Evolutionary conservation across 495 filamentous ascomycete genomes (phyloP), one percentile per base, ranked within the genome.

Genomic region (Podospora conica): DNA sequence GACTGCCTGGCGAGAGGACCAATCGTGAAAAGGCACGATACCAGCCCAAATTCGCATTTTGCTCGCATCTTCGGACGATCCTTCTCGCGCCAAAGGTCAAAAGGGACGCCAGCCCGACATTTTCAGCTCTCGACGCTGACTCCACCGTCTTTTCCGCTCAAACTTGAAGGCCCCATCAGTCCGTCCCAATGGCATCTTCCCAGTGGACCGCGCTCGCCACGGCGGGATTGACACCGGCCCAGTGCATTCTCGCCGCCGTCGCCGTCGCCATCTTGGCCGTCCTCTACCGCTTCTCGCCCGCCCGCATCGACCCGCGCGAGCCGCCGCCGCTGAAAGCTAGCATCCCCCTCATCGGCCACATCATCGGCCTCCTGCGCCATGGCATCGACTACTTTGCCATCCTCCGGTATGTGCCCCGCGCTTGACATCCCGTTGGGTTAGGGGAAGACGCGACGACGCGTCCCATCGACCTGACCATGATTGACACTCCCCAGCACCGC

Each of bases 281-380:
- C 7, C 58, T 59, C 25, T 59, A 59, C 58, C 27, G 29, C 27
- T 59, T 59, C 23, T 61, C 40, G 0, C 24, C 20, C 31, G 10
- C 15, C 11, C 11, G 29, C 23, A 15, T 61, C 21, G 60, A 61
- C 40, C 40, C 40, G 23, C 40, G 60, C 21, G 60, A 61, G 21
- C 60, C 29, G 3, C 60, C 60, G 12, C 20, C 40, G 0, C 31
- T 61, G 10, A 61, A 61, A 27, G 20, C 60, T 21, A 9, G 22
- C 10, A 53, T 61, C 22, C 60, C 60, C 11, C 40, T 61, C 20
- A 53, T 61, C 29, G 60, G 60, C 3, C 60, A 61, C 31, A 61
- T 61, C 60, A 61, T 61, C 29, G 40, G 40, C 40, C 24, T 61
- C 21, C 21, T 61, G 0, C 31, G 31, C 22, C 60, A 61, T n/a